Percentiles rank a stretch among this genome's conserved stretches.
Conservation (phyloP, 2,329 filamentous ascomycete species). For the Ophioceras dolichostomum region DNA sequence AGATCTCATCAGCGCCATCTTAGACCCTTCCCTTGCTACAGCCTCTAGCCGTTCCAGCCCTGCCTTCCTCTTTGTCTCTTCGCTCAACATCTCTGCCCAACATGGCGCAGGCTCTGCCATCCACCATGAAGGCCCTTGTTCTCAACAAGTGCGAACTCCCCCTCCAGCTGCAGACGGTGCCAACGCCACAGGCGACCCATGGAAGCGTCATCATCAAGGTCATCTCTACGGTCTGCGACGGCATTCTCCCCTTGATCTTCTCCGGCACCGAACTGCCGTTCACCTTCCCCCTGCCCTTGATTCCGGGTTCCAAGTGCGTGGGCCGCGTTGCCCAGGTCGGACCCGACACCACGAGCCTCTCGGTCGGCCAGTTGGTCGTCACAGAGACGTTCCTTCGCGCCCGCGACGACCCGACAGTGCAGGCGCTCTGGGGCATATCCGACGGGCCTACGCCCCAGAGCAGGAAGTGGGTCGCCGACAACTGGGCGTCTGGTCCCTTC, state of each 20-base stretch:
- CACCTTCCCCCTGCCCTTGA: too few relatives aligned
- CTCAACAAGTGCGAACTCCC: slow-evolving; percentile 3
- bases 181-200: slow-evolving; percentile 4
- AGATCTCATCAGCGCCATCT: slow-evolving; percentile 2
- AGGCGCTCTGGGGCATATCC: slow-evolving; percentile 14
- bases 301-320: too few relatives aligned
- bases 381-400: slow-evolving; percentile 19
- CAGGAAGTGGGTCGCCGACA: slow-evolving; percentile 6
- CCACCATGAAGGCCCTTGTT: slow-evolving; percentile 10
- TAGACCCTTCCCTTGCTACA: too few relatives aligned
- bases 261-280: too few relatives aligned
- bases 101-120: slow-evolving; percentile 3
- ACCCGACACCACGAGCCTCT: slow-evolving; percentile 17
- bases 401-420: slow-evolving; percentile 17
- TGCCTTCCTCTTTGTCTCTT: too few relatives aligned
- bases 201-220: slow-evolving; percentile 10
- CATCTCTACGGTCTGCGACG: slow-evolving; percentile 1
- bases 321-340: slow-evolving; percentile 19
- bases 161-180: slow-evolving; percentile 7
- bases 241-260: too few relatives aligned
- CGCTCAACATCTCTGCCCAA: slow-evolving; percentile 7
- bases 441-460: slow-evolving; percentile 14
- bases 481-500: slow-evolving; percentile 18
- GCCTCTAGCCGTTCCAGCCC: too few relatives aligned
- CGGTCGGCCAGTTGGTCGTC: slow-evolving; percentile 19